A percentile compares a stretch with the other conserved stretches of the same genome.
Evolutionary conservation across 768 basidiomycete species (phyloP).

Genomic region (Clavaria fumosa): DNA sequence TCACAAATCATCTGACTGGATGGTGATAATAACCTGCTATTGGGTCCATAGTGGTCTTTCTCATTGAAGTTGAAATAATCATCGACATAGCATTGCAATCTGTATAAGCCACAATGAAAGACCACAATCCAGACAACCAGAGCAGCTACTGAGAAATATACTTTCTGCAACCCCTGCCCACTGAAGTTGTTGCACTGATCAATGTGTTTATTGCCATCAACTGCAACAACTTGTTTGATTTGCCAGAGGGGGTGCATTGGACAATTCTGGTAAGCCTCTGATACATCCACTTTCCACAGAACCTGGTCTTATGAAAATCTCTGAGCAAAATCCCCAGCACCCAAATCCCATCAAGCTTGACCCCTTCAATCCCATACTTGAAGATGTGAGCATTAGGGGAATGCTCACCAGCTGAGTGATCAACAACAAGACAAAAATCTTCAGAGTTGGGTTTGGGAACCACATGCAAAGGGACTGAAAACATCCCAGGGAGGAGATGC

Average conservation of each 20-base stretch:
- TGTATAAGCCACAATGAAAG: conserved; percentile 8
- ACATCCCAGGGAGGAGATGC: conserved; percentile 21
- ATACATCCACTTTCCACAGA: conserved; percentile 24
- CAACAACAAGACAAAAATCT: conserved; percentile 21
- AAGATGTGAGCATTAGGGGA: background rate
- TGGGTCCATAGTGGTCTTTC: no score
- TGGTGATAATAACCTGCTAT: no score
- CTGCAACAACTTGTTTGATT: conserved; percentile 20
- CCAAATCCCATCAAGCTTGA: background rate
- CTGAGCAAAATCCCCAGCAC: conserved; percentile 12
- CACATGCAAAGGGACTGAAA: conserved; percentile 18
- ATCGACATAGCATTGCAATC: conserved; percentile 20
- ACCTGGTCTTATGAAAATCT: conserved; percentile 9
- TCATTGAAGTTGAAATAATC: conserved; percentile 19
- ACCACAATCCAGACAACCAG: conserved; percentile 25
- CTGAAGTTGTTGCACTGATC: conserved; percentile 18
- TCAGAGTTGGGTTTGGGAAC: conserved; percentile 19
- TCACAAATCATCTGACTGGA: no score
- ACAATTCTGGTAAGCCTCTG: conserved; percentile 21
- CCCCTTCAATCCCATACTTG: background rate
- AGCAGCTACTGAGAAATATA: conserved; percentile 19
- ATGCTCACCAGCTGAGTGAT: conserved; percentile 21
- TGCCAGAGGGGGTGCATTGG: conserved; percentile 28
- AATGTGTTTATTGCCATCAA: conserved; percentile 13
- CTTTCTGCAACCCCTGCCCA: conserved; percentile 5